Percentiles rank a stretch among this genome's conserved stretches.
Conservation (phyloP, 1,284 basidiomycete genomes). For the Rhodotorula sp. region DNA sequence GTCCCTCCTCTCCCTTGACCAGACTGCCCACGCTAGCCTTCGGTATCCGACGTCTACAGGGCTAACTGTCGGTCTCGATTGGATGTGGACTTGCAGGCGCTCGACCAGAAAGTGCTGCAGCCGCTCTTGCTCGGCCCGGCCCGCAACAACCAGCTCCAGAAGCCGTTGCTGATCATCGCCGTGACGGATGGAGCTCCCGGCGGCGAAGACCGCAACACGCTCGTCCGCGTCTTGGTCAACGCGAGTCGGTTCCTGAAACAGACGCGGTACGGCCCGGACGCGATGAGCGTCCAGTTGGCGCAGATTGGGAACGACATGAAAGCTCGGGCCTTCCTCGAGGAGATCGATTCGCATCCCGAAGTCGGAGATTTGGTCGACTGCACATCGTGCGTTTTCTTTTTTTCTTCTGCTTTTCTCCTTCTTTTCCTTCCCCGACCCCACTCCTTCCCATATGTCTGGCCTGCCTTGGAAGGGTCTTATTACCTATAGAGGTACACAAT, state of each 20-base stretch:
- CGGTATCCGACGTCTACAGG: too few species aligned
- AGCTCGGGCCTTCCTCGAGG: conserved; percentile 48
- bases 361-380: conserved; percentile 19
- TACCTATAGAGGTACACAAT: too few species aligned
- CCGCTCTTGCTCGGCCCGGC: conserved; percentile 53
- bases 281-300: conserved; percentile 51
- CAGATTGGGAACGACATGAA: conserved; percentile 50
- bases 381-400: not conserved
- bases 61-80: too few species aligned
- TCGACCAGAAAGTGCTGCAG: conserved; percentile 52
- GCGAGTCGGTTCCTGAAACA: conserved; percentile 49
- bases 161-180: conserved; percentile 53
- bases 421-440: too few species aligned
- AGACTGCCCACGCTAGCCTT: too few species aligned
- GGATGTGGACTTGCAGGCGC: conserved; percentile 22
- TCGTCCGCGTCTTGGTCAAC: conserved; percentile 47
- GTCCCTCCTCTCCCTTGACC: not conserved
- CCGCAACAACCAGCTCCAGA: conserved; percentile 47
- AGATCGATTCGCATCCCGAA: conserved; percentile 50
- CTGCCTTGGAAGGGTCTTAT: too few species aligned
- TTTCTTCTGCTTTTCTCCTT: not conserved
- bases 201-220: conserved; percentile 6
- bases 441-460: too few species aligned
- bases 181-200: conserved; percentile 25
- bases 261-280: conserved; percentile 52